Base-by-base conservation (phyloP, 2,329 filamentous ascomycete genomes). In the Helminthosporium solani region DNA sequence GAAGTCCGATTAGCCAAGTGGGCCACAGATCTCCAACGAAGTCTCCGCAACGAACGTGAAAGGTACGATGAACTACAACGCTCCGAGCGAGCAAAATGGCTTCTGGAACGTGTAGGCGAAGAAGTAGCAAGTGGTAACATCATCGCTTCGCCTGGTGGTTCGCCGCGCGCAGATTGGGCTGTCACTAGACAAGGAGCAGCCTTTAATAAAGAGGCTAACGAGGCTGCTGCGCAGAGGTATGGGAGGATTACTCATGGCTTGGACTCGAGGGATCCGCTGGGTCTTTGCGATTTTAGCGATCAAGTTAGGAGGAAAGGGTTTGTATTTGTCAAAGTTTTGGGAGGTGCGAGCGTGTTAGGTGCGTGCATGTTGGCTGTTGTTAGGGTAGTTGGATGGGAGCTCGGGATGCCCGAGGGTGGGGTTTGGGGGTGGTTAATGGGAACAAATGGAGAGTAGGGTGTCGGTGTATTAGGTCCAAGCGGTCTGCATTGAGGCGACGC, bases 11-110 rank as follows among this genome's bases (percentile, higher is more conserved):
- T 95, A 15, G 87, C 85, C 1, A 87, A 86, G 61, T 95, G 90
- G 90, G 89, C 90, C 0, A 80, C 83, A 7, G 87, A 94, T 57
- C 75, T 95, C 0, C 88, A 95, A 64, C 81, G 83, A 45, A 89
- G 86, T 60, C 74, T 94, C 1, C 79, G 83, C 21, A 85, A 85
- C 47, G 89, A 94, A 65, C 80, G 84, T n/a, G 79, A 81, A 21
- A 75, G 82, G 54, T 91, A 85, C 50, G 83, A 87, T 50, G 73
- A 78, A 7, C 71, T 88, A 0, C 76, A 71, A 30, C 61, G 78
- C 18, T 79, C 76, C 18, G 83, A 90, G 63, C 73, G 85, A 28
- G 83, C 84, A 3, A 73, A 83, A 21, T 90, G 87, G 86, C 74
- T 89, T 25, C 73, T 90, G 2, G 80, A 81, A 16, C 84, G 88